phyloP scores from a whole-genome alignment of 768 basidiomycete species.

The Tulasnella sp. region DNA sequence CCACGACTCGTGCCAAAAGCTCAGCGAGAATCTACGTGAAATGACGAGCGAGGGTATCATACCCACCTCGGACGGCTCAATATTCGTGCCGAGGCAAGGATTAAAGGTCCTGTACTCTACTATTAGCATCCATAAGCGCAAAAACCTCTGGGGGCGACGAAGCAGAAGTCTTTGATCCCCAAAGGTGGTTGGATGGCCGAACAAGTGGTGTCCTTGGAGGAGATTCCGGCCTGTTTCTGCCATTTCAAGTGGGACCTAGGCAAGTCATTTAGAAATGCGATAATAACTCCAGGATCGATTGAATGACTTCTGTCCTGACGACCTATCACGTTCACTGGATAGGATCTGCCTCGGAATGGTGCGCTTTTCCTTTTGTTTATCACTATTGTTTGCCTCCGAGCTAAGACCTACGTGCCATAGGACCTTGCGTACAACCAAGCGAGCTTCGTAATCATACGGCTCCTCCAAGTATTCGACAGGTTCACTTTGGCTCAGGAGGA shows the following conservation, averaged over 20 bases:
- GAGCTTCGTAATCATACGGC: constrained; percentile 15
- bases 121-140: constrained; percentile 23
- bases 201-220: not conserved
- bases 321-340: not conserved
- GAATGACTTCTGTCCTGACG: not conserved
- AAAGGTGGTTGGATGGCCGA: constrained; percentile 24
- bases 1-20: too few relatives aligned
- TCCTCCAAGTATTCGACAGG: constrained; percentile 10
- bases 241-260: constrained; percentile 15
- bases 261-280: not conserved
- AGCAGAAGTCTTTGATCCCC: constrained; percentile 25
- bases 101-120: constrained; percentile 1
- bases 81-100: constrained; percentile 12
- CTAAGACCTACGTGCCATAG: not conserved
- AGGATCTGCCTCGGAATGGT: constrained; percentile 18
- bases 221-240: constrained; percentile 11
- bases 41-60: too few relatives aligned
- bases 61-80: too few relatives aligned
- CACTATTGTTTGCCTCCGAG: too few relatives aligned
- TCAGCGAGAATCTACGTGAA: too few relatives aligned
- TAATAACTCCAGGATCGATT: too few relatives aligned
- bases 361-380: not conserved
- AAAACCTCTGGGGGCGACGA: constrained; percentile 27
- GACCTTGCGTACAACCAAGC: constrained; percentile 19
- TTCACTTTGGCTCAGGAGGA: constrained; percentile 11